A percentile compares a stretch with the other conserved stretches of the same genome.
Conservation (phyloP, 1,284 basidiomycete species). For the Xerocomus minutiporus region DNA sequence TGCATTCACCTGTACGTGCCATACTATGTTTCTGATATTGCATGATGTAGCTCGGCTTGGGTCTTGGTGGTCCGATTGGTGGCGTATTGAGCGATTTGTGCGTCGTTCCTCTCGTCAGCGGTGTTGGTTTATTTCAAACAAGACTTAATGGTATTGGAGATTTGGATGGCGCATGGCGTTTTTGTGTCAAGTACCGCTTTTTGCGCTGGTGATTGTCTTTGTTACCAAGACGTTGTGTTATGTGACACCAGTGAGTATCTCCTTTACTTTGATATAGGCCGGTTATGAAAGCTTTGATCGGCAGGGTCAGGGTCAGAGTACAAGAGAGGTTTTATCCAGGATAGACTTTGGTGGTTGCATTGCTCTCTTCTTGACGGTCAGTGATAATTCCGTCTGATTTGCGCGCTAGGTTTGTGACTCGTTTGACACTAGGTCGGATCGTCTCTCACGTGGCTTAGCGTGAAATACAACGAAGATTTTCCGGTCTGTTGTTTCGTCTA, state of each 20-base stretch:
- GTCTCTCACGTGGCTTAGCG: conserved; percentile 19
- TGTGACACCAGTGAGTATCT: conserved; percentile 15
- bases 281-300: not conserved
- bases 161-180: conserved; percentile 23
- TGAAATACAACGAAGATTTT: conserved; percentile 21
- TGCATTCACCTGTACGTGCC: too few species aligned
- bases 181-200: conserved; percentile 18
- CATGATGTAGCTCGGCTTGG: conserved; percentile 15
- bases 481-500: conserved; percentile 4
- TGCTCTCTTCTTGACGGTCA: conserved; percentile 15
- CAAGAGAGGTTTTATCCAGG: conserved; percentile 18
- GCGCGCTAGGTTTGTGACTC: not conserved
- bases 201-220: conserved; percentile 13
- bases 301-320: conserved; percentile 20
- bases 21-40: not conserved
- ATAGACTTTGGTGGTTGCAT: conserved; percentile 21
- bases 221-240: conserved; percentile 16
- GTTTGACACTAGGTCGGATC: conserved; percentile 14
- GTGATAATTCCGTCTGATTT: not conserved
- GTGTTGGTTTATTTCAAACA: not conserved
- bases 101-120: not conserved
- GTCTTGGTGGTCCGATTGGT: conserved; percentile 19
- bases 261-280: not conserved
- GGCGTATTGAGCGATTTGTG: conserved; percentile 21
- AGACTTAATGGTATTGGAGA: conserved; percentile 4